Evolutionary conservation across 306 rosid species (phyloP).

Genomic region (Cicer chorassanicum): DNA sequence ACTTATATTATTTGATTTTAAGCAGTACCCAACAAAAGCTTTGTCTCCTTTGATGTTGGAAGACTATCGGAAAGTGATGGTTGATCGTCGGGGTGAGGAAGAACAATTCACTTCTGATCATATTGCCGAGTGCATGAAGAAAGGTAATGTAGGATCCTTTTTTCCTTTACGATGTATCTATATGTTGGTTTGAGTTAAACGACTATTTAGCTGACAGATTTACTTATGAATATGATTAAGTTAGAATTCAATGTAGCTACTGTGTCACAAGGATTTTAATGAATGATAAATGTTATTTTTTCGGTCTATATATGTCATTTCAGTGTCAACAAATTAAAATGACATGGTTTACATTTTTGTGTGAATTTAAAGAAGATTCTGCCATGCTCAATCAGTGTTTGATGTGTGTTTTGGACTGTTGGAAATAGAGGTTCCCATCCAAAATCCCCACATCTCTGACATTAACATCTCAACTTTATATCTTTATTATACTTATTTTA

Average conservation of each 20-base stretch:
- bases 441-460: conserved; percentile 13
- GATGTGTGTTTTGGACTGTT: conserved; percentile 9
- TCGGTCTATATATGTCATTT: conserved; percentile 10
- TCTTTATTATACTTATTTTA: conserved; percentile 26
- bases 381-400: conserved; percentile 30
- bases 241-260: conserved; percentile 19
- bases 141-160: conserved; percentile 57
- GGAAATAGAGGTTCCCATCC: conserved; percentile 14
- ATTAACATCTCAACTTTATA: conserved; percentile 18
- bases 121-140: conserved; percentile 79
- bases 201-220: neutral
- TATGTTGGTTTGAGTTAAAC: neutral
- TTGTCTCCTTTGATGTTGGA: conserved; percentile 90
- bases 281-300: neutral
- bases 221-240: neutral
- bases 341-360: conserved; percentile 18
- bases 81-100: conserved; percentile 90
- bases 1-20: conserved; percentile 33
- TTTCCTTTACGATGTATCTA: conserved; percentile 11
- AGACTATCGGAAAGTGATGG: conserved; percentile 87
- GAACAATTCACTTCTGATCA: conserved; percentile 77
- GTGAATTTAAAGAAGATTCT: conserved; percentile 27
- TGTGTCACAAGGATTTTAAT: conserved; percentile 3
- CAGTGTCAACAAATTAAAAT: neutral
- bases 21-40: conserved; percentile 96